A percentile compares a stretch with the other conserved stretches of the same genome.
These are phyloP conservation scores for Datura wrightii DNA, from an alignment of 257 asterid species.

Conservation along the genomic window DNA sequence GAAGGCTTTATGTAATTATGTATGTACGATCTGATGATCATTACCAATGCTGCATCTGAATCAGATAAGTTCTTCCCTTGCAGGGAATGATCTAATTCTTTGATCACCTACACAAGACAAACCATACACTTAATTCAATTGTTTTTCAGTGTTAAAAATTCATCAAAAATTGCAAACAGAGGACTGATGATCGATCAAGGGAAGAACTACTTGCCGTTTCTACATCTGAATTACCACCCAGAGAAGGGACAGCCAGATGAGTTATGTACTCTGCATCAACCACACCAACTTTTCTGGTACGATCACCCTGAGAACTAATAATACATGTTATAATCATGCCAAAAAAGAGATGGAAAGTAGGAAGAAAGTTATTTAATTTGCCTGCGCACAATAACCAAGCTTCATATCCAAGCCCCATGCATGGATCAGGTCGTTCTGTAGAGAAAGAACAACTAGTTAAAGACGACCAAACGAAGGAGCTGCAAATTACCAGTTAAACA, in stretches of 20 bases:
- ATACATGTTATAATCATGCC: conserved; percentile 23
- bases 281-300: conserved; percentile 76
- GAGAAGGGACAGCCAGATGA: conserved; percentile 78
- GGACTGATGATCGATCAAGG: neutral
- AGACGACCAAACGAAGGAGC: neutral
- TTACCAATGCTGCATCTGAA: conserved; percentile 50
- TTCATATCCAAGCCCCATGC: conserved; percentile 95
- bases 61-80: conserved; percentile 40
- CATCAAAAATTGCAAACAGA: no score
- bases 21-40: neutral
- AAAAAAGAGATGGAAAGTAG: neutral
- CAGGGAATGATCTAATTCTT: conserved; percentile 38
- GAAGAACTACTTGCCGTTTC: conserved; percentile 49
- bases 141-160: neutral
- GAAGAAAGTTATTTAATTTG: conserved; percentile 36
- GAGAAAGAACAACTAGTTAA: neutral
- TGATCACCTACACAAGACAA: conserved; percentile 39
- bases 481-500: neutral
- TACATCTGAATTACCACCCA: conserved; percentile 60
- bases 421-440: conserved; percentile 91
- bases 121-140: neutral
- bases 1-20: neutral
- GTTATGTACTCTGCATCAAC: conserved; percentile 73
- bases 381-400: conserved; percentile 99
- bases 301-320: conserved; percentile 63